Evolutionary conservation across 2,329 filamentous ascomycete genomes (phyloP), one percentile per base, ranked within the genome.

Genomic region (Nakataea oryzae): DNA sequence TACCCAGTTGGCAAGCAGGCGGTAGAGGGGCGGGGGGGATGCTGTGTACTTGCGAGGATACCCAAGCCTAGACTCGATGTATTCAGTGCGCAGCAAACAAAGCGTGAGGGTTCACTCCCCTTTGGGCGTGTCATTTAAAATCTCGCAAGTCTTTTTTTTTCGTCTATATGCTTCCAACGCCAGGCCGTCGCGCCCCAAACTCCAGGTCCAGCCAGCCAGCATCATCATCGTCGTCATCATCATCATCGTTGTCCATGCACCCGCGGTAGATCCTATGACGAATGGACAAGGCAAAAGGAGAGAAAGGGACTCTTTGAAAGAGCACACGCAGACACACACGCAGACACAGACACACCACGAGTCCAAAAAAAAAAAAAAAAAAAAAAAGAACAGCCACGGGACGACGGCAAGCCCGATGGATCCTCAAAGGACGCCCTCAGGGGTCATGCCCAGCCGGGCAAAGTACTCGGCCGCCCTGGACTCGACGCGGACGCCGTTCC

Each of bases 401-500:
- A n/a, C n/a, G n/a, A n/a, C n/a, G n/a, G n/a, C n/a, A n/a, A n/a
- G n/a, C n/a, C n/a, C n/a, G n/a, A n/a, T n/a, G 26, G 17, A 50
- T 41, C 24, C 34, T 59, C 34, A 59, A 26, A 59, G 32, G 28
- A 47, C 34, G 12, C 28, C 58, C 14, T 59, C 47, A 24, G 32
- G 58, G 26, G 11, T 41, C 12, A 59, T 14, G 12, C 58, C 63
- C 56, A 81, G 65, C 59, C 76, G 74, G 61, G 69, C 70, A 67
- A 78, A 72, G 64, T 85, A 86, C 59, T 81, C 78, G 11, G 73
- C 69, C 64, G 87, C 70, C 61, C 86, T 77, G 26, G 81, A 76
- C 6, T 79, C 71, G 5, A 87, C 82, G 28, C 70, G 70, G 7
- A 79, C 76, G 1, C 81, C 83, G 69, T 88, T 89, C 86, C 86